Base-by-base conservation (phyloP, 2,329 filamentous ascomycete genomes). In the Colletotrichum lupini region DNA sequence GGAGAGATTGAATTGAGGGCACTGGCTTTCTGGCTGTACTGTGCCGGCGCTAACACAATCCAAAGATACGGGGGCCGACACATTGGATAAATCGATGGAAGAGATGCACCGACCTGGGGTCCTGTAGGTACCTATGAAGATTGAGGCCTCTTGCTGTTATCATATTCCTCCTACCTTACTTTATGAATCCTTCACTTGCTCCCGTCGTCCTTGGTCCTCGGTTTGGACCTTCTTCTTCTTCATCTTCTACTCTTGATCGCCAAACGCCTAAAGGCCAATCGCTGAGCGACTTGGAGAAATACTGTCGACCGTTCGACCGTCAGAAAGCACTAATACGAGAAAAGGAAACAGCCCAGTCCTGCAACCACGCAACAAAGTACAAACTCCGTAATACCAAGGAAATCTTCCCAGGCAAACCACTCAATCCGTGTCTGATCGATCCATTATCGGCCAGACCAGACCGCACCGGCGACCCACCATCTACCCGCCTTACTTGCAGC, bases 311-410 rank as follows among this genome's bases (percentile, higher is more conserved):
- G 57, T n/a, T 55, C 46, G 24, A 61, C 70, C 55, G 59, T 66
- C 67, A 57, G 68, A 46, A 61, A 26, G 56, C 67, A 73, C 55
- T 42, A 65, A 70, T 52, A 73, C 60, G 60, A 73, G 60, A 61
- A 61, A 32, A 65, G 35, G 46, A 61, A 28, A 32, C 37, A 12
- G 64, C 64, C 56, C 35, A 71, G 61, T 59, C 55, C 61, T 70
- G 61, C 42, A 24, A 60, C 57, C 57, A 60, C 57, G 30, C 58
- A 24, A 59, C 67, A 46, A 22, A 57, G 5, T 52, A 57, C n/a
- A n/a, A 49, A 49, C 59, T 66, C 60, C 55, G 61, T 46, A 72
- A 53, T 57, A 72, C 69, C 69, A 64, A 68, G 65, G 46, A 52
- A 16, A 46, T 26, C 67, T 26, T 61, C 56, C 52, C 14, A 67